Conservation (phyloP, 257 asterid species). For the Coffea eugenioides region DNA sequence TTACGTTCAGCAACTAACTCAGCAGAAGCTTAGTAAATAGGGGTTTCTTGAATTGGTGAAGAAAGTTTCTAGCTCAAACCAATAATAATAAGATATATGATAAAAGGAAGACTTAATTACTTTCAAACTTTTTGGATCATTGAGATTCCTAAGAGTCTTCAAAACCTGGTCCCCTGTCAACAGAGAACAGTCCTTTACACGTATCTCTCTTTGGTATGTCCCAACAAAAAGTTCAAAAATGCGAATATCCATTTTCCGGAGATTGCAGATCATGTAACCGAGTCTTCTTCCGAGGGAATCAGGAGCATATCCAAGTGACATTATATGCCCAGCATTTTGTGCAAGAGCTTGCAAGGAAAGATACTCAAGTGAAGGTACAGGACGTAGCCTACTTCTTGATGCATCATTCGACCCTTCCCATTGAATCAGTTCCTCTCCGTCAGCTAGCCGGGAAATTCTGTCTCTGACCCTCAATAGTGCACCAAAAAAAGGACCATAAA, state of each 20-base stretch:
- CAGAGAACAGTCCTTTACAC: constrained; percentile 68
- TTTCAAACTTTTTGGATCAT: constrained; percentile 39
- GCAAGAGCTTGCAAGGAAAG: constrained; percentile 59
- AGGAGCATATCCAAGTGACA: constrained; percentile 59
- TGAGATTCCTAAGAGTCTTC: constrained; percentile 35
- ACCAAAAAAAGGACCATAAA: constrained; percentile 30
- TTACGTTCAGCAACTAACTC: background rate
- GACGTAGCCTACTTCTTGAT: background rate
- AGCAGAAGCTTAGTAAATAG: no score
- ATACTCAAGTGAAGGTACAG: constrained; percentile 46
- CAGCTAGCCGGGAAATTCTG: constrained; percentile 23
- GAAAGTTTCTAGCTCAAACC: background rate
- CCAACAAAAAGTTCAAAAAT: constrained; percentile 46
- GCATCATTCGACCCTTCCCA: constrained; percentile 44
- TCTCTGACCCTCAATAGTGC: constrained; percentile 49
- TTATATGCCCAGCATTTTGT: constrained; percentile 48
- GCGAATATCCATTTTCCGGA: constrained; percentile 41
- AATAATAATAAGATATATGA: background rate
- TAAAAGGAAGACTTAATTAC: constrained; percentile 35
- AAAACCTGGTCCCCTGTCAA: constrained; percentile 51
- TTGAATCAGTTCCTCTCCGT: constrained; percentile 35
- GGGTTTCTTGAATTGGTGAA: background rate
- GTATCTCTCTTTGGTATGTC: constrained; percentile 65
- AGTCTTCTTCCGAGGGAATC: constrained; percentile 50
- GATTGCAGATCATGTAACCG: constrained; percentile 52